Evolutionary conservation across 352 stramenopile species (phyloP), one percentile per base, ranked within the genome.

Genomic region (Globisporangium cystogenes): DNA sequence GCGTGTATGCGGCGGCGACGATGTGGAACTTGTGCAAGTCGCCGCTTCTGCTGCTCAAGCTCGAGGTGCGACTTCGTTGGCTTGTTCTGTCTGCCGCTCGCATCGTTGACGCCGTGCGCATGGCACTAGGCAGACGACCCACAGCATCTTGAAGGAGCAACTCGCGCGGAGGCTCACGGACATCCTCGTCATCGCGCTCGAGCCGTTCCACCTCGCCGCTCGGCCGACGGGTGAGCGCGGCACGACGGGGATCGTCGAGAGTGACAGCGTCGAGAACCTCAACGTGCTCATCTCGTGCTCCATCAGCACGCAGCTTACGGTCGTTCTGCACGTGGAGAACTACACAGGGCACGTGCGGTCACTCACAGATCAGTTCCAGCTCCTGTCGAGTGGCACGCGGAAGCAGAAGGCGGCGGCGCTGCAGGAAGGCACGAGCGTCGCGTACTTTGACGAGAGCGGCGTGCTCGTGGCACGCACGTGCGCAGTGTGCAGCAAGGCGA

Each of bases 1-100:
- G 56, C 5, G 57, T 79, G 7, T 87, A 76, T 39, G 64, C 73
- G 3, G 77, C 76, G 7, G 72, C 67, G 12, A 72, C 59, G 15
- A 65, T 87, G 20, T 91, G 81, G 81, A 89, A 88, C 57, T 51
- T 89, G 44, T 74, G 60, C 52, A 91, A 91, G 49, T 76, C 76
- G 6, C 76, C 74, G 4, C 55, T 76, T 23, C 40, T 91, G 5
- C 40, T 88, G 26, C 59, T 91, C 20, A 86, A 85, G 37, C 64
- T 89, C n/a, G 81, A 91, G 76, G 70, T 78, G 3, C 21, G 16
- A 21, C 21, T 6, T 1, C 5, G 3, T 36, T n/a, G 4, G 31
- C 37, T 37, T 10, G 4, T 20, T n/a, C 7, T 29, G 26, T n/a
- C 26, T n/a, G 14, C 1, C 3, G 4, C 7, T 18, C 8, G 43